Percentiles rank a stretch among this genome's conserved stretches.
Evolutionary conservation across 1,284 basidiomycete genomes (phyloP).

Genomic region (Tilletia caries): DNA sequence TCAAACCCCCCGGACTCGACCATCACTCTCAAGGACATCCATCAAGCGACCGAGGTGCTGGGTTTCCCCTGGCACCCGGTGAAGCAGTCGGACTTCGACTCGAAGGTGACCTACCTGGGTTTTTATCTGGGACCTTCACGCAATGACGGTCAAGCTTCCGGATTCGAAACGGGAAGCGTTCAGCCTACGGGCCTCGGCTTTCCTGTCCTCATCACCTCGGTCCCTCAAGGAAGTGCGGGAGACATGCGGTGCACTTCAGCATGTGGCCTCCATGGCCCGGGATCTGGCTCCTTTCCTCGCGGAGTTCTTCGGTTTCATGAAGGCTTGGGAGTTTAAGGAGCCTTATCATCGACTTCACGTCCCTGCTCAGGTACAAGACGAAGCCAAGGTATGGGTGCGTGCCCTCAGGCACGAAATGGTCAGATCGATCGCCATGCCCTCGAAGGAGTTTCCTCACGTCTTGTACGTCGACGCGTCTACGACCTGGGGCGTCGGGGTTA

Average conservation of each 20-base stretch:
- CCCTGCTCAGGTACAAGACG: no score
- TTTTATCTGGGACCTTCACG: not conserved
- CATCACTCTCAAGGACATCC: not conserved
- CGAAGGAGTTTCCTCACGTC: not conserved
- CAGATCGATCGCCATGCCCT: no score
- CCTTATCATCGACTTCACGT: no score
- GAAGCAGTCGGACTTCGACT: not conserved
- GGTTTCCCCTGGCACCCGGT: constrained; percentile 7
- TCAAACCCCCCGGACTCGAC: not conserved
- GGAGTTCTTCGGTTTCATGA: not conserved
- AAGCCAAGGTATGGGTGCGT: no score
- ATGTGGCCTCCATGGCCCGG: not conserved
- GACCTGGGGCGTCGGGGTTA: not conserved
- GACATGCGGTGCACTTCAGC: not conserved
- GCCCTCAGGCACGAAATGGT: no score
- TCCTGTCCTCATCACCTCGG: not conserved
- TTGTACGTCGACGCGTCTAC: not conserved
- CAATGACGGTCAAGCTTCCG: not conserved
- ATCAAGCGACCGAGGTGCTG: not conserved
- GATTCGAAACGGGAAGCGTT: not conserved
- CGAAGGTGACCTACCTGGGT: not conserved
- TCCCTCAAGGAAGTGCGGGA: not conserved
- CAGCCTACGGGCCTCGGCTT: not conserved
- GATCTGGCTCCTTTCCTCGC: not conserved
- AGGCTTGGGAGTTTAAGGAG: not conserved